phyloP scores from a whole-genome alignment of 441 rosid species.

The Pelargonium australe region DNA sequence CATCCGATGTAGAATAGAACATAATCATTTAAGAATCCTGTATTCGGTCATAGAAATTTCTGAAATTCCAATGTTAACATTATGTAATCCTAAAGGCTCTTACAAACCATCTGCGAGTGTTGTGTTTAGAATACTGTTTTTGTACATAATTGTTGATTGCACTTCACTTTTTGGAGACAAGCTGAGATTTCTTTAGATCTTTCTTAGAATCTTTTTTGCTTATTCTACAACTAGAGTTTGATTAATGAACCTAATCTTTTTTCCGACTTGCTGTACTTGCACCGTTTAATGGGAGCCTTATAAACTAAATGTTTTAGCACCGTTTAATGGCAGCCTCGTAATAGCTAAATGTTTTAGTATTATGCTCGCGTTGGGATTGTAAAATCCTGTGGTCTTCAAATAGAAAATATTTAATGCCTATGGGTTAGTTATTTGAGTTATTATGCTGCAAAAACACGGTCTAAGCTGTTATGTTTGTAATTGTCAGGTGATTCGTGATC shows the following conservation, averaged over 20 bases:
- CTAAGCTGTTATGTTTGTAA: background rate
- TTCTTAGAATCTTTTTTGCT: background rate
- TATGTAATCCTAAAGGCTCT: too few species aligned
- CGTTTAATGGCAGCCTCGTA: too few species aligned
- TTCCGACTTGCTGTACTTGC: background rate
- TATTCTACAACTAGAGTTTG: background rate
- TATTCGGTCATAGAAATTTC: too few species aligned
- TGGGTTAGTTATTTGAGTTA: background rate
- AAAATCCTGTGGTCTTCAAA: background rate
- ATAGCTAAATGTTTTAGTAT: too few species aligned
- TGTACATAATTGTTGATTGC: too few species aligned
- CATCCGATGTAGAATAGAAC: too few species aligned
- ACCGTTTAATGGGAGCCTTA: too few species aligned
- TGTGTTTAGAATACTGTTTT: too few species aligned
- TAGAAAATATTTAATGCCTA: background rate
- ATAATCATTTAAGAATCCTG: too few species aligned
- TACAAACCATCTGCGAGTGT: too few species aligned
- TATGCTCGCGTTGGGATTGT: too few species aligned
- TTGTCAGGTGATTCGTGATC: conserved; percentile 17
- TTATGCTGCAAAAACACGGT: background rate
- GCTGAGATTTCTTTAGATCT: background rate
- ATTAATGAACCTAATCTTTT: background rate
- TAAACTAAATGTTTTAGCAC: background rate
- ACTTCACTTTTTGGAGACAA: background rate
- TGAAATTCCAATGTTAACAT: too few species aligned